Evolutionary conservation across 345 rosid genomes (phyloP).

Genomic region (Trapa incisa): DNA sequence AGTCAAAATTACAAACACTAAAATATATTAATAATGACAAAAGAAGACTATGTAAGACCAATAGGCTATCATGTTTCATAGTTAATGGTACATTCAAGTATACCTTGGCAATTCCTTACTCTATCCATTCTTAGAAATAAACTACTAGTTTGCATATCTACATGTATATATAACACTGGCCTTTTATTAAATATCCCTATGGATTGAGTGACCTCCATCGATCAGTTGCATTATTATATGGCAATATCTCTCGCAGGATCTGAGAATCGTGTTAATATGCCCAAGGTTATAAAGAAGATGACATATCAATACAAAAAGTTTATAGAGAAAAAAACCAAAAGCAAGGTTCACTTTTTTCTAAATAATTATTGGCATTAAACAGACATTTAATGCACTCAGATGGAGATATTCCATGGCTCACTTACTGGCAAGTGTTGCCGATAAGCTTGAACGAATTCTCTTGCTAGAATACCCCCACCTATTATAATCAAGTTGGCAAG

Average conservation of each 20-base stretch:
- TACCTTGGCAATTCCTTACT: not conserved
- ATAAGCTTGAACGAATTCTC: conserved; percentile 70
- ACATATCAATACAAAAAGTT: not conserved
- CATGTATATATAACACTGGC: not conserved
- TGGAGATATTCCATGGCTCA: conserved; percentile 4
- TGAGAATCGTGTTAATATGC: too few species aligned
- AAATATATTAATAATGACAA: not conserved
- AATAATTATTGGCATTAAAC: not conserved
- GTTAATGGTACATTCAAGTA: not conserved
- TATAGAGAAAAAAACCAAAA: not conserved
- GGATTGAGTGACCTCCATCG: not conserved
- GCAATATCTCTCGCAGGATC: not conserved
- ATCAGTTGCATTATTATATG: not conserved
- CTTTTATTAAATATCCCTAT: not conserved
- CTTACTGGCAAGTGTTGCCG: conserved; percentile 81
- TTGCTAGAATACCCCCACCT: conserved; percentile 52
- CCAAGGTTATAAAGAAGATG: too few species aligned
- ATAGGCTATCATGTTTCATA: not conserved
- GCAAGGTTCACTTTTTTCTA: not conserved
- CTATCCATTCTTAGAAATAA: not conserved
- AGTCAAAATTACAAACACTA: not conserved
- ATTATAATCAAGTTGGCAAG: conserved; percentile 57
- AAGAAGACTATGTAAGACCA: not conserved
- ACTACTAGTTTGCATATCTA: not conserved
- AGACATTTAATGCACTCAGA: not conserved